Conservation (phyloP, 805 yeast genomes). For the Metschnikowia amazonensis region DNA sequence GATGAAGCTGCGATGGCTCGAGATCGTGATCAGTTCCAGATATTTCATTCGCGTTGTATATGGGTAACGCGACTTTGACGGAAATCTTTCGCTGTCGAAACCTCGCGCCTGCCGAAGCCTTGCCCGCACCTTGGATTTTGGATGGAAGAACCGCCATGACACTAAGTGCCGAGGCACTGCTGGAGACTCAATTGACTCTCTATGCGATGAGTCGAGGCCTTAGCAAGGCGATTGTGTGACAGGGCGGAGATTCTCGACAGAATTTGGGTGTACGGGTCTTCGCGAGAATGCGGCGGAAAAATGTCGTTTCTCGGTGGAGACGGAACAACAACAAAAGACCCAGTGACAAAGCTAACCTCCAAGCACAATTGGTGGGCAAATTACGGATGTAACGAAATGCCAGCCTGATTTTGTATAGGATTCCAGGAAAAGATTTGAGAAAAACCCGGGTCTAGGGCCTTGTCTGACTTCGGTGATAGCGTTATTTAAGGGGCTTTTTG, state of each 20-base stretch:
- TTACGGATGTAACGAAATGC: neutral
- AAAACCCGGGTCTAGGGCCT: constrained; percentile 6
- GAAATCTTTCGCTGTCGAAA: constrained; percentile 94
- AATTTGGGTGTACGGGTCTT: constrained; percentile 24
- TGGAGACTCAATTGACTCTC: constrained; percentile 1
- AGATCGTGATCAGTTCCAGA: constrained; percentile 63
- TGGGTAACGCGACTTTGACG: constrained; percentile 80
- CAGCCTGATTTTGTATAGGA: neutral
- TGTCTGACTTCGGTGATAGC: constrained; percentile 1
- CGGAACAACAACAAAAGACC: constrained; percentile 10
- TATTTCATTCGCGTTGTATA: constrained; percentile 72
- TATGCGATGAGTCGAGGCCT: constrained; percentile 3
- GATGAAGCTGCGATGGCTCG: constrained; percentile 42
- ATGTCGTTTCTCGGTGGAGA: constrained; percentile 18
- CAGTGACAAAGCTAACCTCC: constrained; percentile 3
- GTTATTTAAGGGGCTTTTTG: constrained; percentile 13
- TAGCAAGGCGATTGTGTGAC: neutral
- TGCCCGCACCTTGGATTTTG: constrained; percentile 29
- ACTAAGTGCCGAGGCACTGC: constrained; percentile 14
- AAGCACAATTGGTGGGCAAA: neutral
- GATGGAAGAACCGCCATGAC: constrained; percentile 42
- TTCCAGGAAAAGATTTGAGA: neutral
- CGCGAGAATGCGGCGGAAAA: constrained; percentile 15
- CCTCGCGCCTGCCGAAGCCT: constrained; percentile 53
- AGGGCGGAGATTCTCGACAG: neutral